These are phyloP conservation scores for Erigeron philadelphicus DNA, from an alignment of 140 eudicot species.

Conservation along the genomic window DNA sequence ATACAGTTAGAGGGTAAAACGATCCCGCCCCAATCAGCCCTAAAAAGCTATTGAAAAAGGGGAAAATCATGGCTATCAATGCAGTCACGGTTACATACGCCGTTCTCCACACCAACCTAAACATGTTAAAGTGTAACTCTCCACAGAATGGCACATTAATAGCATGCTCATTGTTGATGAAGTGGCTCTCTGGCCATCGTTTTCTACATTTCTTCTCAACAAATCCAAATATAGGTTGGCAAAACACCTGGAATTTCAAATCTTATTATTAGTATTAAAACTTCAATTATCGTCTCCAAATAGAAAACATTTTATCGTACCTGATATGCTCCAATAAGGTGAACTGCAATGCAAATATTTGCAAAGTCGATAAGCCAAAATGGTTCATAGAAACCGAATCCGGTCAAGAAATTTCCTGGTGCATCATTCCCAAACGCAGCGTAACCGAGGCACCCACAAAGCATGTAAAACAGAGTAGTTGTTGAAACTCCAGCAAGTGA, in stretches of 20 bases:
- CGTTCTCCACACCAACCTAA: slow-evolving; percentile 84
- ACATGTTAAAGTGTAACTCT: slow-evolving; percentile 40
- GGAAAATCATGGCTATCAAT: slow-evolving; percentile 67
- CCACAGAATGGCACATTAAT: slow-evolving; percentile 40
- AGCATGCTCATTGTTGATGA: slow-evolving; percentile 44
- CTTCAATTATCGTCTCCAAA: not conserved
- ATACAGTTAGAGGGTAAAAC: slow-evolving; percentile 76
- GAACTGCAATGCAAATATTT: slow-evolving; percentile 49
- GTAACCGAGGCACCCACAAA: slow-evolving; percentile 51
- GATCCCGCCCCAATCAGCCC: slow-evolving; percentile 80
- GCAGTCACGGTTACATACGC: slow-evolving; percentile 49
- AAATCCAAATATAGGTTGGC: slow-evolving; percentile 62
- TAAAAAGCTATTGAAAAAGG: slow-evolving; percentile 75
- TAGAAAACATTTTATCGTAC: slow-evolving; percentile 1
- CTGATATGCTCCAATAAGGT: slow-evolving; percentile 60
- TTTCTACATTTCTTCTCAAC: slow-evolving; percentile 43
- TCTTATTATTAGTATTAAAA: not conserved
- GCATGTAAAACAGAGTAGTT: slow-evolving; percentile 46
- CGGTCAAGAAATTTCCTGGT: slow-evolving; percentile 62
- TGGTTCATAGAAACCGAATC: slow-evolving; percentile 59
- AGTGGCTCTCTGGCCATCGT: slow-evolving; percentile 62
- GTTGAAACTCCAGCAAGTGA: slow-evolving; percentile 48
- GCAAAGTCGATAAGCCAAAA: slow-evolving; percentile 62
- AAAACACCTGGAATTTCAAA: slow-evolving; percentile 46
- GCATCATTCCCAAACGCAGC: slow-evolving; percentile 59